Evolutionary conservation across 2,329 filamentous ascomycete species (phyloP).

Genomic region (Acephala macrosclerotiorum): DNA sequence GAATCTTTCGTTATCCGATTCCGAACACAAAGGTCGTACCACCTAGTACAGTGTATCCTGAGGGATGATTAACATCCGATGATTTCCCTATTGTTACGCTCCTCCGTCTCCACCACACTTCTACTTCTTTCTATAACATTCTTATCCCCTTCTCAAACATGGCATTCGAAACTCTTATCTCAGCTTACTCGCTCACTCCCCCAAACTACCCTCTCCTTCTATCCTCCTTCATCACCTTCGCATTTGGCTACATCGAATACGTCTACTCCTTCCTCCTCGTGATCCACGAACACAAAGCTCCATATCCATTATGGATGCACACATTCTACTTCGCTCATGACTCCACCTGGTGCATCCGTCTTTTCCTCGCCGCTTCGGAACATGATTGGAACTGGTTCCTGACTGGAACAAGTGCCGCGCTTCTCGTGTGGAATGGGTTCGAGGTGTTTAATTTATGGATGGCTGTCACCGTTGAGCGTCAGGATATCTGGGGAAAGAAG

Average conservation of each 20-base stretch:
- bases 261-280: not conserved
- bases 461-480: not conserved
- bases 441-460: not conserved
- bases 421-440: not conserved
- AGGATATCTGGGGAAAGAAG: not conserved
- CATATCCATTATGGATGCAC: not conserved
- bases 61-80: too few species aligned
- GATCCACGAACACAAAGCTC: not conserved
- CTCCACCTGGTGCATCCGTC: not conserved
- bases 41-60: too few species aligned
- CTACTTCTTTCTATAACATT: too few species aligned
- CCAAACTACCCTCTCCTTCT: not conserved
- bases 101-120: too few species aligned
- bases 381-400: constrained; percentile 5
- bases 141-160: not conserved
- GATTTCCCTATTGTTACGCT: too few species aligned
- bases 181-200: not conserved
- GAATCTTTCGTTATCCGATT: too few species aligned
- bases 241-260: not conserved
- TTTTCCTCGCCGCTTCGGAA: not conserved
- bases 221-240: not conserved
- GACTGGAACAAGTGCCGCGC: not conserved
- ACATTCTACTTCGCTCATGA: constrained; percentile 3
- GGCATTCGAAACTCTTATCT: not conserved
- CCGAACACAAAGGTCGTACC: too few species aligned